phyloP scores from a whole-genome alignment of 2,329 filamentous ascomycete species.

The Colletotrichum sp. region DNA sequence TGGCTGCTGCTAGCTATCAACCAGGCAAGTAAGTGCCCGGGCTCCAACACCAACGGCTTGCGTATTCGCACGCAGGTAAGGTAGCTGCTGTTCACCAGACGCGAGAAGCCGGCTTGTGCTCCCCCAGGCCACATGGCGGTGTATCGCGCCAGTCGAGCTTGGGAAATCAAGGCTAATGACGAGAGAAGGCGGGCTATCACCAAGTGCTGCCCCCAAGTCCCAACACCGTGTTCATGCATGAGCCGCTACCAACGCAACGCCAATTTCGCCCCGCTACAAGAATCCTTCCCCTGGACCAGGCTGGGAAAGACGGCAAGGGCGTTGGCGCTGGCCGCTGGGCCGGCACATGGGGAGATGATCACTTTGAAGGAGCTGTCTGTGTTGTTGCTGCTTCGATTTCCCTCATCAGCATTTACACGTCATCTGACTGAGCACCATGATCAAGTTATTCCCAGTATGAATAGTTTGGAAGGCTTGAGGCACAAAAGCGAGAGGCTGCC shows the following conservation, averaged over 20 bases:
- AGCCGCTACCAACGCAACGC: background rate
- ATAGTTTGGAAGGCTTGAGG: background rate
- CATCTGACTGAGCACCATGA: background rate
- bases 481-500: background rate
- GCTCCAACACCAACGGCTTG: background rate
- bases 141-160: background rate
- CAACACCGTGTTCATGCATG: constrained; percentile 6
- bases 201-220: background rate
- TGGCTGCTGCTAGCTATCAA: background rate
- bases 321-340: background rate
- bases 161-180: background rate
- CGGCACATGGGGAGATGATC: background rate
- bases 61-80: background rate
- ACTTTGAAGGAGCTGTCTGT: background rate
- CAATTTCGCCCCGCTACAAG: background rate
- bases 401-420: background rate
- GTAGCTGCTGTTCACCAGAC: background rate
- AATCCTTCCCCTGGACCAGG: background rate
- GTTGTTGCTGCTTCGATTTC: background rate
- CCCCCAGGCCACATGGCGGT: background rate
- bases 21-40: background rate
- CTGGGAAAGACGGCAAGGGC: background rate
- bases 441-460: background rate
- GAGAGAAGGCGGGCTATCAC: background rate
- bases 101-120: background rate